phyloP scores from a whole-genome alignment of 2,329 filamentous ascomycete genomes.

The Fusarium dlaminii region DNA sequence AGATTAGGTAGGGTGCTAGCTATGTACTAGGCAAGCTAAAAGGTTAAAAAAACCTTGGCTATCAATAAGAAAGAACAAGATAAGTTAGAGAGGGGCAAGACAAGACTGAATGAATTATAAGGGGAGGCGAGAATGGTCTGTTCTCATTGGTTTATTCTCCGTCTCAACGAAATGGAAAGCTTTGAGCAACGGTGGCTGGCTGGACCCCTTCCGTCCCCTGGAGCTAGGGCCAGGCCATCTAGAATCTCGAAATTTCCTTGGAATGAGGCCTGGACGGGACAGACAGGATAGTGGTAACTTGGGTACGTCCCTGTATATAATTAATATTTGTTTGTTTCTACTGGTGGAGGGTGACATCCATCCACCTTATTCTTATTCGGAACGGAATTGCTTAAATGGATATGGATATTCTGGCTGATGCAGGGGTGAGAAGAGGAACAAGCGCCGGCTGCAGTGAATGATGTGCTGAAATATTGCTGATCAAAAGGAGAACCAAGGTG shows the following conservation, averaged over 20 bases:
- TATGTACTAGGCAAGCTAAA: conserved; percentile 16
- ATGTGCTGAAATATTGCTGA: not conserved
- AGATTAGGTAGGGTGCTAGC: conserved; percentile 25
- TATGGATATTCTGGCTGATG: not conserved
- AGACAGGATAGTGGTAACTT: not conserved
- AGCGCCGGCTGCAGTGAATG: not conserved
- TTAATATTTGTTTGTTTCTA: not conserved
- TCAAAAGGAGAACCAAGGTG: not conserved
- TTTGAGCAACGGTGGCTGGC: conserved; percentile 30
- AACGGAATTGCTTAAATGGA: not conserved
- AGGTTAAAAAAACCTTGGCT: conserved; percentile 26
- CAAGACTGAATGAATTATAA: not conserved
- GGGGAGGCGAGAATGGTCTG: conserved; percentile 1
- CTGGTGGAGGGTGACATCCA: conserved; percentile 25
- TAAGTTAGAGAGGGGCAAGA: conserved; percentile 22
- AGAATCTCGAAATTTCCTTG: conserved; percentile 25
- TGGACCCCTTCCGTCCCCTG: conserved; percentile 23
- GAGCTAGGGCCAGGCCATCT: conserved; percentile 21
- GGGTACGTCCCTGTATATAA: not conserved
- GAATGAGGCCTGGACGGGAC: conserved; percentile 1
- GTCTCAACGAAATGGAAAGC: conserved; percentile 34
- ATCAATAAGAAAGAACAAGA: conserved; percentile 16
- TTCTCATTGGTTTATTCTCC: not conserved
- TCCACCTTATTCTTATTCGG: conserved; percentile 28
- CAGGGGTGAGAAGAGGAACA: conserved; percentile 1